Conservation (phyloP, 352 stramenopile genomes). For the Phytophthora podocarpi region DNA sequence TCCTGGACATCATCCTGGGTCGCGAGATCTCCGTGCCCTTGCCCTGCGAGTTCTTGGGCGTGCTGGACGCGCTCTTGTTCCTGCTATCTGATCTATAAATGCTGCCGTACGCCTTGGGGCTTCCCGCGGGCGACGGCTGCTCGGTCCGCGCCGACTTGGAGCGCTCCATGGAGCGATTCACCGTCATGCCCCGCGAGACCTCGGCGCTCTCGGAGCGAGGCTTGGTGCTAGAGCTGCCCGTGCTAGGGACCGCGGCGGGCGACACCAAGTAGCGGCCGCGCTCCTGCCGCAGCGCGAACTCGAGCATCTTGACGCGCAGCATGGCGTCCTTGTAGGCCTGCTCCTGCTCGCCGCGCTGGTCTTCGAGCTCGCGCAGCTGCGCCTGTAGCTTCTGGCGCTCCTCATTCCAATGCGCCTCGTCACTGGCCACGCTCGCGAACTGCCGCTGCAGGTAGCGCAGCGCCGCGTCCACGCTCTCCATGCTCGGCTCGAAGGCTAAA, state of each 20-base stretch:
- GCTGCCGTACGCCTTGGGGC: slow-evolving; percentile 43
- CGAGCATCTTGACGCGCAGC: slow-evolving; percentile 89
- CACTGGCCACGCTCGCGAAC: slow-evolving; percentile 82
- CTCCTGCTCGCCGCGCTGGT: slow-evolving; percentile 76
- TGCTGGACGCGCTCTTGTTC: slow-evolving; percentile 40
- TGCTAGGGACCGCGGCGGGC: slow-evolving; percentile 64
- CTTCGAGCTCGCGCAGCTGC: slow-evolving; percentile 80
- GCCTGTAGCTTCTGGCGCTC: slow-evolving; percentile 77
- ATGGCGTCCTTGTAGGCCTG: slow-evolving; percentile 86
- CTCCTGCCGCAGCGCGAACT: slow-evolving; percentile 85
- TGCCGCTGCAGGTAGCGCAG: slow-evolving; percentile 85
- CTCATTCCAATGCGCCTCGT: slow-evolving; percentile 78
- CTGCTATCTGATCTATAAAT: slow-evolving; percentile 74
- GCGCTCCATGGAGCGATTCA: slow-evolving; percentile 61
- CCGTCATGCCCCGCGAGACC: slow-evolving; percentile 54
- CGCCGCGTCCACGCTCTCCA: slow-evolving; percentile 88
- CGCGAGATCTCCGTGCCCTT: slow-evolving; percentile 84
- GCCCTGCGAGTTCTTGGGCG: slow-evolving; percentile 39
- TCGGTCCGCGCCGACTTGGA: slow-evolving; percentile 56
- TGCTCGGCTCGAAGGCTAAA: slow-evolving; percentile 39
- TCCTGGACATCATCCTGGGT: slow-evolving; percentile 72
- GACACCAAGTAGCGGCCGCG: slow-evolving; percentile 81
- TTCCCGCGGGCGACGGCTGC: slow-evolving; percentile 41
- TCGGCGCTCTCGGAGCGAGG: slow-evolving; percentile 39
- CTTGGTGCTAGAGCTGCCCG: slow-evolving; percentile 23